Conservation (phyloP, 805 yeast species). For the Jamesozyma lodderae region DNA sequence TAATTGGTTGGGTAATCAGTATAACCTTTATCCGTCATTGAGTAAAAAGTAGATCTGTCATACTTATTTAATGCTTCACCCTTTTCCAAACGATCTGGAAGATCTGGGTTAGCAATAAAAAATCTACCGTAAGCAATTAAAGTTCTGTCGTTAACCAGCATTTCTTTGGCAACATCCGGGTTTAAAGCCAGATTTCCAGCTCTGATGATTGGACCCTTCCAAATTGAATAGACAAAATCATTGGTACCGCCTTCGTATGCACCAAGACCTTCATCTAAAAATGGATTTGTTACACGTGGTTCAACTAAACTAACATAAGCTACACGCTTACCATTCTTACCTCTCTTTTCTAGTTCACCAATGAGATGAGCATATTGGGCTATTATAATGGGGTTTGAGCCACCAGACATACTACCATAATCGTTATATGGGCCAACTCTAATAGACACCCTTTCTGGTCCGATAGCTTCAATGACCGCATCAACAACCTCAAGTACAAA, state of each 20-base stretch:
- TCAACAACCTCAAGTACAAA: conserved; percentile 43
- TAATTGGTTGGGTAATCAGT: conserved; percentile 34
- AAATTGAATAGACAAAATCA: conserved; percentile 35
- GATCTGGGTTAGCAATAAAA: conserved; percentile 48
- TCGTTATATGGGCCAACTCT: conserved; percentile 40
- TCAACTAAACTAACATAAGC: conserved; percentile 41
- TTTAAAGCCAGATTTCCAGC: conserved; percentile 31
- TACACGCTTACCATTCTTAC: conserved; percentile 27
- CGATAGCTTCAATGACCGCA: conserved; percentile 41
- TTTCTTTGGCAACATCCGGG: conserved; percentile 23
- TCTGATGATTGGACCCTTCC: conserved; percentile 38
- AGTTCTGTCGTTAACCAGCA: conserved; percentile 35
- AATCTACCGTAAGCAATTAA: conserved; percentile 38
- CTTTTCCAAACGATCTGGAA: conserved; percentile 35
- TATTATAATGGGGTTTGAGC: conserved; percentile 21
- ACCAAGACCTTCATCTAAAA: conserved; percentile 19
- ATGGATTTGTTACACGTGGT: conserved; percentile 33
- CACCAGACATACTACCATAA: conserved; percentile 34
- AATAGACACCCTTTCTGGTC: conserved; percentile 39
- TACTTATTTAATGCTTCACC: conserved; percentile 35
- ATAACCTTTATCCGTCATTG: conserved; percentile 32
- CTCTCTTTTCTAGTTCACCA: conserved; percentile 33
- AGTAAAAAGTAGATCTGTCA: conserved; percentile 42
- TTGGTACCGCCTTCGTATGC: conserved; percentile 26
- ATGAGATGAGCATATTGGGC: conserved; percentile 34